Evolutionary conservation across 2,329 filamentous ascomycete species (phyloP), one percentile per base, ranked within the genome.

Genomic region (Furcasterigmium sp.): DNA sequence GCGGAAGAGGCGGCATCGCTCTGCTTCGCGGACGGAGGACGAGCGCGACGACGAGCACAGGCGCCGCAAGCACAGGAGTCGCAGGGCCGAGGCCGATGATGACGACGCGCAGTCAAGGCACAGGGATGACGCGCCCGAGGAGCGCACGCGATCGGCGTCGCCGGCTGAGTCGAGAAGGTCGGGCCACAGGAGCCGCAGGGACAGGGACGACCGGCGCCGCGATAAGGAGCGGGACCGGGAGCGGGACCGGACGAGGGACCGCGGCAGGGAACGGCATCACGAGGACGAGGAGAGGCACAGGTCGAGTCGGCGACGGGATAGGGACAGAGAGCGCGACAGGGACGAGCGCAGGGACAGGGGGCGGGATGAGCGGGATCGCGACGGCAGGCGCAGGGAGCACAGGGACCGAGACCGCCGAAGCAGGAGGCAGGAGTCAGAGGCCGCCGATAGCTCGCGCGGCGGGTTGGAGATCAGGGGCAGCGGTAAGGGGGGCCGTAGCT

Each of bases 121-220:
- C 35, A 49, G 51, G 37, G 32, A 53, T 48, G 61, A 62, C 50
- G 64, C 70, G 38, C 68, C 71, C 51, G 65, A 68, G 11, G 75
- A 80, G 38, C 74, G 76, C 40, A 81, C 82, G 1, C 74, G 84
- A 45, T 87, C 85, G 5, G 72, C 73, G 5, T 88, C 86, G 3
- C 77, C 76, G 2, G 77, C 80, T 11, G 72, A 75, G 9, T 72
- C 73, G 29, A 78, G 74, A 50, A 64, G 73, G 42, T 74, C 77
- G 7, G 71, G 73, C 39, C 78, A 82, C 53, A 78, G 80, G 48
- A 81, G 80, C 51, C 81, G 77, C 41, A 75, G 73, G 50, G 79
- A 85, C 34, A 70, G 71, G 45, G 69, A 68, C 44, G 60, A 60
- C 23, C 72, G 76, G 37, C 59, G 68, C 41, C 67, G 70, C 13